Evolutionary conservation across 2,329 filamentous ascomycete species (phyloP).

Genomic region (Verticillium alfalfae): DNA sequence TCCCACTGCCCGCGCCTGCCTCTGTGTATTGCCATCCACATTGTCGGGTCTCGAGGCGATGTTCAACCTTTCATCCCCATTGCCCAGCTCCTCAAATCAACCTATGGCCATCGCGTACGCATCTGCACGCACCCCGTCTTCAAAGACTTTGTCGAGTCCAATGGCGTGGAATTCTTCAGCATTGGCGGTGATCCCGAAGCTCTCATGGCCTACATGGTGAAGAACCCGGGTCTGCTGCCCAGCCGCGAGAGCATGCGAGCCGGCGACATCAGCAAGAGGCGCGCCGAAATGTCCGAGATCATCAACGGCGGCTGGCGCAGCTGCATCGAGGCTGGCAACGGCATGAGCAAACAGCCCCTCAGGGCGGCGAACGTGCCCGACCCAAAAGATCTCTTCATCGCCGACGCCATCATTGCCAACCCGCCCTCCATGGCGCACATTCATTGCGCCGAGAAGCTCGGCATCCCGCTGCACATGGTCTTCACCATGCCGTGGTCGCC

Average conservation of each 20-base stretch:
- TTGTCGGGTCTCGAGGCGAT: slow-evolving; percentile 22
- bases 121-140: slow-evolving; percentile 52
- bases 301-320: slow-evolving; percentile 28
- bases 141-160: slow-evolving; percentile 43
- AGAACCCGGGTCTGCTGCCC: slow-evolving; percentile 31
- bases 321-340: slow-evolving; percentile 29
- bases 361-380: slow-evolving; percentile 18
- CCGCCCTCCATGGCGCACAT: slow-evolving; percentile 47
- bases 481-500: slow-evolving; percentile 68
- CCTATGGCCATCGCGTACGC: slow-evolving; percentile 47
- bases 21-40: slow-evolving; percentile 24
- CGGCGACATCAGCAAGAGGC: slow-evolving; percentile 27
- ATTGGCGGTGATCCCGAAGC: slow-evolving; percentile 52
- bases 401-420: slow-evolving; percentile 49
- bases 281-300: slow-evolving; percentile 29
- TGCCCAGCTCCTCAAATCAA: slow-evolving; percentile 33
- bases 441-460: slow-evolving; percentile 43
- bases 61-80: slow-evolving; percentile 53
- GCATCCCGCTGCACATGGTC: slow-evolving; percentile 44
- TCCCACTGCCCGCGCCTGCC: slow-evolving; percentile 10
- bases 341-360: slow-evolving; percentile 16
- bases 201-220: slow-evolving; percentile 36
- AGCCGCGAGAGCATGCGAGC: slow-evolving; percentile 25
- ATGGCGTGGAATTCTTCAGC: slow-evolving; percentile 51
- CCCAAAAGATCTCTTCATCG: slow-evolving; percentile 37